Percentiles rank a stretch among this genome's conserved stretches.
Evolutionary conservation across 2,329 filamentous ascomycete genomes (phyloP).

Genomic region (Coniochaeta sp.): DNA sequence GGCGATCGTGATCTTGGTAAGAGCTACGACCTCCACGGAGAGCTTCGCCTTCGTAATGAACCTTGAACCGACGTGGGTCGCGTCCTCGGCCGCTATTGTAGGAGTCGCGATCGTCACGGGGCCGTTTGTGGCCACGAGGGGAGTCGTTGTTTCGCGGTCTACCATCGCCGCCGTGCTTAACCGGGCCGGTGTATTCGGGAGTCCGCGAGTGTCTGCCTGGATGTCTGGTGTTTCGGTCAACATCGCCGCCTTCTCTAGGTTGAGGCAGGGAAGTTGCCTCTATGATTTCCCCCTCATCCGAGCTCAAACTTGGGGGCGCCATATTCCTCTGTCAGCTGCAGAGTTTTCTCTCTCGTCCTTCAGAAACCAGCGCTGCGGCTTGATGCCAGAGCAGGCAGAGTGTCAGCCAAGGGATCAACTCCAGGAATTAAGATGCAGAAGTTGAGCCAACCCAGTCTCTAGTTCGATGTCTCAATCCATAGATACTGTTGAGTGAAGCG

Average conservation of each 20-base stretch:
- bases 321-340: slow-evolving; percentile 14
- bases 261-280: slow-evolving; percentile 85
- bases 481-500: background rate
- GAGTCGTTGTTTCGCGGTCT: slow-evolving; percentile 36
- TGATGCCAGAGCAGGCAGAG: background rate
- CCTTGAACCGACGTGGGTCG: slow-evolving; percentile 54
- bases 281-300: slow-evolving; percentile 82
- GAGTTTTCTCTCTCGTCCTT: too few relatives aligned
- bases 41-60: slow-evolving; percentile 53
- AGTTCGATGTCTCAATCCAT: slow-evolving; percentile 1
- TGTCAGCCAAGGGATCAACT: slow-evolving; percentile 2
- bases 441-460: slow-evolving; percentile 5
- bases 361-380: slow-evolving; percentile 4
- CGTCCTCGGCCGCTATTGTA: slow-evolving; percentile 19
- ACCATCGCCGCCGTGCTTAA: slow-evolving; percentile 14
- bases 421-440: slow-evolving; percentile 7
- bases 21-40: slow-evolving; percentile 38
- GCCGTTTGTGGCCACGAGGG: slow-evolving; percentile 61
- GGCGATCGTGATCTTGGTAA: slow-evolving; percentile 53
- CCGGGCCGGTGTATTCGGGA: slow-evolving; percentile 27
- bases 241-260: slow-evolving; percentile 64
- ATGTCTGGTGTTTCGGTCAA: slow-evolving; percentile 90
- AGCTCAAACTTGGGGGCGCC: slow-evolving; percentile 44
- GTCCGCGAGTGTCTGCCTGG: slow-evolving; percentile 53
- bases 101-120: slow-evolving; percentile 54